Base-by-base conservation (phyloP, 2,329 filamentous ascomycete species). In the Ascochyta viciae-villosae region DNA sequence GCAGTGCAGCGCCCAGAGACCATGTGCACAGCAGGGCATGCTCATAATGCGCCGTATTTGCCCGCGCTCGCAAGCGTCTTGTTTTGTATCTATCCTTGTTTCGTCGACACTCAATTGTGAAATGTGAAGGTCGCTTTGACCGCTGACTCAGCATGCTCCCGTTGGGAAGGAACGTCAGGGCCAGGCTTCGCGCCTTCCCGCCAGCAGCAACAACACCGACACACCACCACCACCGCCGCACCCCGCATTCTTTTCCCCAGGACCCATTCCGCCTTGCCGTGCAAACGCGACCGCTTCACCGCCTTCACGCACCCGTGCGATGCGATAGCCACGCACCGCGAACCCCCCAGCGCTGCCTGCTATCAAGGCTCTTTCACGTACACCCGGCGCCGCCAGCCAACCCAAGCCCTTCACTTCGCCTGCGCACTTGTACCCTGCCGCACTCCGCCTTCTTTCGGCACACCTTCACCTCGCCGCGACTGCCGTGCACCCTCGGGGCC, bases 211-310 rank as follows among this genome's bases (percentile, higher is more conserved):
- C 55, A 41, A 19, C 50, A 51, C 40, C 50, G 19, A 19, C 19
- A 19, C 19, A 53, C 43, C 39, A 37, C 31, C 39, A 46, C 16
- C 48, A n/a, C 9, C 39, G 55, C 58, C 43, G 27, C 42, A 27
- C 46, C 41, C 37, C 41, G 15, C 35, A 19, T 13, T 19, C 40
- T 31, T 19, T 37, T 24, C 29, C 29, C 35, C 40, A 34, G 16
- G 16, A 41, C 29, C 24, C 10, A 29, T 40, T 38, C 16, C 47
- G 53, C 46, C 37, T 50, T 48, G 45, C 55, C 52, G 35, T 46
- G 37, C 41, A 35, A 57, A 38, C 58, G 59, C 62, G 54, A 57
- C 57, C 48, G 47, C 60, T 55, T 52, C 49, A 54, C 40, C 48
- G 43, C 49, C 53, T 43, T 41, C 19, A 22, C 26, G 38, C 48